Base-by-base conservation (phyloP, 169 alveolate genomes). In the Cryptosporidium baileyi region DNA sequence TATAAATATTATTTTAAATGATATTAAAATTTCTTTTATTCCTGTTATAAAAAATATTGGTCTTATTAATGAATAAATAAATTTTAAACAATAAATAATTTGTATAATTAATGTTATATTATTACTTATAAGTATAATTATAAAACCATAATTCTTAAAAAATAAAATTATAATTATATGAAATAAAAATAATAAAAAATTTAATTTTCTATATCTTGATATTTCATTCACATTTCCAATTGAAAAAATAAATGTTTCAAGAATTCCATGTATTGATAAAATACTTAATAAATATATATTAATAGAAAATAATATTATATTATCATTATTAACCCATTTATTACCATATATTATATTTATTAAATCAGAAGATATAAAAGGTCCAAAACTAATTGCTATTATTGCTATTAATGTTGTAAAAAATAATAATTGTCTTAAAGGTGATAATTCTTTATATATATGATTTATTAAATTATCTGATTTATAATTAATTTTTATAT, bases 361-460 rank as follows among this genome's bases (percentile, higher is more conserved):
- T 41, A 74, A 47, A 17, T 54, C 61, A 17, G 28, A 32, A 30
- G 85, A 51, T n/a, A 74, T 13, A 1, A 67, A 67, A 26, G 74
- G 67, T 0, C 85, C 85, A 7, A 74, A 74, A 13, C 30, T 52
- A 6, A 74, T 54, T 9, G 85, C 85, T 19, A 30, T 19, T 44
- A 36, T 9, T 8, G 74, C 85, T 51, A 74, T 32, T 40, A 47
- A 54, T 1, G 60, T 22, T 2, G 65, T 36, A 17, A 74, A 17
- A n/a, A 74, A 74, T 34, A 74, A 28, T 30, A 74, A 60, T 36
- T 74, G 67, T 38, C 85, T 51, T 30, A 74, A 47, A 32, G 85
- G 85, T 30, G 67, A 19, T 6, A 74, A 60, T 9, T 54, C 41
- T 5, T 17, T 36, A 9, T 15, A 41, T 13, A 57, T 19, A 30